These are phyloP conservation scores for Geotrichum restrictum DNA, from an alignment of 1,139 yeast genomes.

Conservation along the genomic window DNA sequence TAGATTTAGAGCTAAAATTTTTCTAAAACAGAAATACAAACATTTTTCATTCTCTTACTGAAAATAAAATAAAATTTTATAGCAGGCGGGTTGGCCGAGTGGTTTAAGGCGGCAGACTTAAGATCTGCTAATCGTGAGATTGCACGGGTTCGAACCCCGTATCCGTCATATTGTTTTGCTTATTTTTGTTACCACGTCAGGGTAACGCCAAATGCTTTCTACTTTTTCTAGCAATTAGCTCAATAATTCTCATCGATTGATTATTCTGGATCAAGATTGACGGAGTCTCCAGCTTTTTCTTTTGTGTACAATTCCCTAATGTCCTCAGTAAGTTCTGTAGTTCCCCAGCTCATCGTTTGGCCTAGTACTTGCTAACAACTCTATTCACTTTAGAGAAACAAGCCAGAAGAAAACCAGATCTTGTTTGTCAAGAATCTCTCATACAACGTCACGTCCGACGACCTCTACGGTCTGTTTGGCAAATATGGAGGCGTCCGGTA, in stretches of 20 bases:
- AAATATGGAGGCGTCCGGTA: slow-evolving; percentile 52
- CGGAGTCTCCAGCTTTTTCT: not conserved
- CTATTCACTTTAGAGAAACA: slow-evolving; percentile 3
- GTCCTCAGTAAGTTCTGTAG: not conserved
- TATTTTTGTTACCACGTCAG: not conserved
- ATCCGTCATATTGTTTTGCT: slow-evolving; percentile 34
- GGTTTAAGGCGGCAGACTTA: slow-evolving; percentile 41
- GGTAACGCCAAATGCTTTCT: not conserved
- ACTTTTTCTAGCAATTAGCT: not conserved
- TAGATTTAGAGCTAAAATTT: too few species aligned
- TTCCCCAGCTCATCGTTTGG: too few species aligned
- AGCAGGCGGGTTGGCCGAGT: slow-evolving; percentile 33
- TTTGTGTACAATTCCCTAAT: not conserved
- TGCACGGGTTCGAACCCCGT: slow-evolving; percentile 45
- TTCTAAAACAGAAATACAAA: too few species aligned
- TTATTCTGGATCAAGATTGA: too few species aligned
- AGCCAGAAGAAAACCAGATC: slow-evolving; percentile 30
- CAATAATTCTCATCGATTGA: not conserved
- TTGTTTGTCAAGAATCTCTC: slow-evolving; percentile 58
- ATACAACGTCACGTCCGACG: slow-evolving; percentile 47
- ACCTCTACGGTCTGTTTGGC: slow-evolving; percentile 53
- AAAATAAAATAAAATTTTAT: not conserved
- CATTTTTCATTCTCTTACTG: not conserved
- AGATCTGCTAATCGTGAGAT: slow-evolving; percentile 39
- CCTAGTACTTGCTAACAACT: not conserved